Conservation (phyloP, 208 protist species). For the Leishmania turanica region DNA sequence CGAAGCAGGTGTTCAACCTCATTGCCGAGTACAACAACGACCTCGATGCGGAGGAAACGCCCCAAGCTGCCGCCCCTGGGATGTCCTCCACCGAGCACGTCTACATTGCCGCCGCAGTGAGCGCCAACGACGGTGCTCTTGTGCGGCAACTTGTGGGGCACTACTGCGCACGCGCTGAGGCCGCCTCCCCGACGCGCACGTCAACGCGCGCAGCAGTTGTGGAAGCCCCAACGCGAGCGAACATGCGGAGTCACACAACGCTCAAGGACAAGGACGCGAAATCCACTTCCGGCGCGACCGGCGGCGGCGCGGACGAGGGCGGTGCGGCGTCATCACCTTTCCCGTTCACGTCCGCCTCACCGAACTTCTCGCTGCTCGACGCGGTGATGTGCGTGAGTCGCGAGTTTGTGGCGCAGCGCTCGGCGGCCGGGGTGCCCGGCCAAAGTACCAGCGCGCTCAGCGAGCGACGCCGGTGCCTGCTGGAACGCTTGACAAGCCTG, state of each 20-base stretch:
- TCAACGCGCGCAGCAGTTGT: not conserved
- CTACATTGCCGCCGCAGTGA: conserved; percentile 41
- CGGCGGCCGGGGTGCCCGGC: conserved; percentile 8
- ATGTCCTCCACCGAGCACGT: conserved; percentile 27
- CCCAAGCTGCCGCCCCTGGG: not conserved
- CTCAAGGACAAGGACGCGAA: not conserved
- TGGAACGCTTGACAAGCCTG: conserved; percentile 57
- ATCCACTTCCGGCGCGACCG: no score
- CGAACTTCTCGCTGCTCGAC: conserved; percentile 69
- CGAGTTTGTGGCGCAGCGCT: conserved; percentile 69
- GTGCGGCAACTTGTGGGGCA: conserved; percentile 57
- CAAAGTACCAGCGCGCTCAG: conserved; percentile 27
- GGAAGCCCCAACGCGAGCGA: conserved; percentile 4
- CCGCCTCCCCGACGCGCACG: not conserved
- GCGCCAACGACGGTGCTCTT: conserved; percentile 48
- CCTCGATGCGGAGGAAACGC: not conserved
- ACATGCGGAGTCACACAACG: not conserved
- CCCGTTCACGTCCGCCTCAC: conserved; percentile 10
- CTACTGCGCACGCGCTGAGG: conserved; percentile 29
- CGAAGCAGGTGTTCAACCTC: conserved; percentile 8
- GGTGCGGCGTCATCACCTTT: not conserved
- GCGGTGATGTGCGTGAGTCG: conserved; percentile 73
- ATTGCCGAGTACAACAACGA: conserved; percentile 20
- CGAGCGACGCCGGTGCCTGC: conserved; percentile 38
- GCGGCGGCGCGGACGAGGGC: not conserved